Percentiles rank a stretch among this genome's conserved stretches.
Conservation (phyloP, 2,329 filamentous ascomycete species). For the Colletotrichum sp. region DNA sequence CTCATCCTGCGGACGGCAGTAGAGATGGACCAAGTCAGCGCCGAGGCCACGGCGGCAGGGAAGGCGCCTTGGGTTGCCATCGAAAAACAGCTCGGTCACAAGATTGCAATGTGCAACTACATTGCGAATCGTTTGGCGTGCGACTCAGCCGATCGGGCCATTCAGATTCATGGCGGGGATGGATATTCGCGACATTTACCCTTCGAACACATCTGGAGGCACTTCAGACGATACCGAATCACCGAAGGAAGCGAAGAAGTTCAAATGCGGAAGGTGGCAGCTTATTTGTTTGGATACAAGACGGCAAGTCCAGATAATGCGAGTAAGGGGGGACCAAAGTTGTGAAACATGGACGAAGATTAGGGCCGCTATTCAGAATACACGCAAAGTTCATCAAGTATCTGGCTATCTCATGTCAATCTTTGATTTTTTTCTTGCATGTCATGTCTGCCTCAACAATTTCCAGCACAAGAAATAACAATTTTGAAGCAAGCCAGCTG, state of each 20-base stretch:
- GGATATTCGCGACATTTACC: not conserved
- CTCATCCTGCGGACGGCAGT: not conserved
- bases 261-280: not conserved
- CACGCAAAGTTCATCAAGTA: not conserved
- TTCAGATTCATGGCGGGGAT: not conserved
- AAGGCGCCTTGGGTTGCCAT: not conserved
- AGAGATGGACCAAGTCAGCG: not conserved
- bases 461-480: not conserved
- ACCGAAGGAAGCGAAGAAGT: not conserved
- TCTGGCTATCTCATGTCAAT: not conserved
- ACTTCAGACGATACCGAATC: not conserved
- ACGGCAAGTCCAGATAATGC: not conserved
- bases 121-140: not conserved
- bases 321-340: not conserved
- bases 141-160: not conserved
- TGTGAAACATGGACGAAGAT: not conserved
- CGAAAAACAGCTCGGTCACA: not conserved
- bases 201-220: not conserved
- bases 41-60: not conserved
- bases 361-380: not conserved
- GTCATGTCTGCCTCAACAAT: not conserved
- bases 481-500: not conserved
- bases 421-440: not conserved
- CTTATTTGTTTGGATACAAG: not conserved
- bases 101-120: not conserved